Conservation (phyloP, 2,329 filamentous ascomycete species). For the Colletotrichum tanaceti region DNA sequence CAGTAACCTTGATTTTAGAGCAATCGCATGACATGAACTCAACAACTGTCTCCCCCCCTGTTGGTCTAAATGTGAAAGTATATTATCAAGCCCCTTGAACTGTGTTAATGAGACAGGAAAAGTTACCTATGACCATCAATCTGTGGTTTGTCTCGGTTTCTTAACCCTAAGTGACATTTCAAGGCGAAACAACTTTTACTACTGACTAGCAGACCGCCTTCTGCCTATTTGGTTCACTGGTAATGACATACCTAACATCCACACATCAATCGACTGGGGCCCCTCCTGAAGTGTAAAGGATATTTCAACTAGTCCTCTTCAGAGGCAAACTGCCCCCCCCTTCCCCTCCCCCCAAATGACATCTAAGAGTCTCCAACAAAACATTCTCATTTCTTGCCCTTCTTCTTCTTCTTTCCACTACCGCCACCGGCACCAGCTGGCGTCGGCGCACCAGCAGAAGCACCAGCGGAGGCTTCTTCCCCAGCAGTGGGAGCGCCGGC, state of each 20-base stretch:
- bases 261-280: too few species aligned
- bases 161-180: not conserved
- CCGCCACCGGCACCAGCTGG: constrained; percentile 50
- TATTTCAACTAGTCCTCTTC: not conserved
- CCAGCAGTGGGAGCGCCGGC: constrained; percentile 44
- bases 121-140: not conserved
- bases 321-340: too few species aligned
- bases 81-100: not conserved
- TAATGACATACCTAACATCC: not conserved
- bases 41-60: not conserved
- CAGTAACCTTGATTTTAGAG: constrained; percentile 22
- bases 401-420: constrained; percentile 75
- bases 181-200: not conserved
- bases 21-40: constrained; percentile 28
- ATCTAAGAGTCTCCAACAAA: not conserved
- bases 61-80: not conserved
- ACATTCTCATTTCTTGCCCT: constrained; percentile 71
- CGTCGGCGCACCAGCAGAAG: constrained; percentile 42
- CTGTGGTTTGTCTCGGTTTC: not conserved
- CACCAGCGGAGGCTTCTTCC: constrained; percentile 44
- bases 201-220: not conserved
- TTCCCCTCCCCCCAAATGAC: too few species aligned
- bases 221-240: not conserved
- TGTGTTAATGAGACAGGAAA: too few species aligned
- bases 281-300: not conserved